These are phyloP conservation scores for Mortierella sp. DNA, from an alignment of 371 early-diverging fungal species.

Conservation along the genomic window DNA sequence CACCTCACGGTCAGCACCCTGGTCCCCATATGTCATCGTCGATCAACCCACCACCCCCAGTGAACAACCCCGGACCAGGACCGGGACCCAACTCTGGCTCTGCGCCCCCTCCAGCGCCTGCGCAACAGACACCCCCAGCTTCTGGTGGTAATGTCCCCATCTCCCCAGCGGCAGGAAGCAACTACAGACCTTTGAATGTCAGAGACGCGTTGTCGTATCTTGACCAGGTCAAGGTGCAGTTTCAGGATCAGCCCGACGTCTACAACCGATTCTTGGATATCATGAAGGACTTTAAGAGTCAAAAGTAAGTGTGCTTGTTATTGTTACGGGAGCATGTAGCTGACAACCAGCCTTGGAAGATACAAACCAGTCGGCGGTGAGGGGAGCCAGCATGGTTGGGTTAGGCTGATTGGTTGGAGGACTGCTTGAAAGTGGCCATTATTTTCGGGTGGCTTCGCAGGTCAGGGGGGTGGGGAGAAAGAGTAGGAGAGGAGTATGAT, in stretches of 20 bases:
- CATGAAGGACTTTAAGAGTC: slow-evolving; percentile 99
- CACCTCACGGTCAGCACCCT: slow-evolving; percentile 41
- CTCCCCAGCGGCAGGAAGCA: slow-evolving; percentile 38
- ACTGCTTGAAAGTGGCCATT: slow-evolving; percentile 14
- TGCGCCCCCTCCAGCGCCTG: slow-evolving; percentile 33
- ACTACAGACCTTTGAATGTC: slow-evolving; percentile 68
- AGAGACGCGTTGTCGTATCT: slow-evolving; percentile 98
- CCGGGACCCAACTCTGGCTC: slow-evolving; percentile 35
- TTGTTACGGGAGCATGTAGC: neutral
- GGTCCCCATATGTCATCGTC: slow-evolving; percentile 47
- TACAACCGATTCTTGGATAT: slow-evolving; percentile 99
- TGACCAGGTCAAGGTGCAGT: slow-evolving; percentile 97
- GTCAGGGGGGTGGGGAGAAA: slow-evolving; percentile 3
- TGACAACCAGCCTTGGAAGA: neutral
- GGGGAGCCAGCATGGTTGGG: slow-evolving; percentile 1
- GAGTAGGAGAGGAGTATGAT: neutral
- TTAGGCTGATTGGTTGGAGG: slow-evolving; percentile 10
- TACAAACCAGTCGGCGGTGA: too few relatives aligned
- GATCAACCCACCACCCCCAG: slow-evolving; percentile 49
- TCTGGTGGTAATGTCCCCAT: slow-evolving; percentile 34
- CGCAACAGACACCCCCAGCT: slow-evolving; percentile 47
- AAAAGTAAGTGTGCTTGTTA: slow-evolving; percentile 73
- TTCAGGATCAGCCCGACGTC: slow-evolving; percentile 93
- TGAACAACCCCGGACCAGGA: slow-evolving; percentile 35
- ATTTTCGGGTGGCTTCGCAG: slow-evolving; percentile 16